Conservation (phyloP, 2,329 filamentous ascomycete genomes). For the Aspergillus eucalypticola region DNA sequence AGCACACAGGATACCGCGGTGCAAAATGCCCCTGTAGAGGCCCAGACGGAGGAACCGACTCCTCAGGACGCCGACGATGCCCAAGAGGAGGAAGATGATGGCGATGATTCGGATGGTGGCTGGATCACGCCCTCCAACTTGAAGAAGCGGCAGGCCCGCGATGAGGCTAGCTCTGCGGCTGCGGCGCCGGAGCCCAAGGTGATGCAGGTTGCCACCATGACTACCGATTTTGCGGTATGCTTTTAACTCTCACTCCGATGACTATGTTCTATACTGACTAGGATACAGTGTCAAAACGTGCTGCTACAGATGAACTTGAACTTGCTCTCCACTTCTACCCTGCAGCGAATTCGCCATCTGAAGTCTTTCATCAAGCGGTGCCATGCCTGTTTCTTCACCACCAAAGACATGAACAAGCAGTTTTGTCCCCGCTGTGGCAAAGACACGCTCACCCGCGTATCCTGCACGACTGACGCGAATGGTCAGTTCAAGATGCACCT, state of each 20-base stretch:
- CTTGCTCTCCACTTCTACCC: constrained; percentile 70
- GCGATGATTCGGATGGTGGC: constrained; percentile 61
- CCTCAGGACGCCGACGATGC: not conserved
- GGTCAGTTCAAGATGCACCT: constrained; percentile 84
- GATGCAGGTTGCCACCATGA: constrained; percentile 87
- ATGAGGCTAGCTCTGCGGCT: constrained; percentile 54
- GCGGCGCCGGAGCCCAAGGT: constrained; percentile 59
- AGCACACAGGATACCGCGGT: constrained; percentile 11
- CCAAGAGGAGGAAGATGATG: constrained; percentile 32
- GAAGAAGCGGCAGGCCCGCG: constrained; percentile 75
- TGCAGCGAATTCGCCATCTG: constrained; percentile 79
- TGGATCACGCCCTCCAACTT: constrained; percentile 97
- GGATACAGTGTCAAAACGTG: constrained; percentile 71
- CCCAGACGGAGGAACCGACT: constrained; percentile 14
- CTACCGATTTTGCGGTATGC: constrained; percentile 88
- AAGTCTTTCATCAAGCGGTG: constrained; percentile 90
- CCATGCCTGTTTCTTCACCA: constrained; percentile 87
- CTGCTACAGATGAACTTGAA: constrained; percentile 92
- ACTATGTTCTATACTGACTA: not conserved
- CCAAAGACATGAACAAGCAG: constrained; percentile 80
- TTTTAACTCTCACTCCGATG: no score
- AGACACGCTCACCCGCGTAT: constrained; percentile 78
- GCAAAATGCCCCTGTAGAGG: constrained; percentile 18
- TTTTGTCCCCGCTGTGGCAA: constrained; percentile 93
- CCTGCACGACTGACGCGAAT: constrained; percentile 77